These are phyloP conservation scores for Zasmidium cellare DNA, from an alignment of 2,329 filamentous ascomycete species.

Conservation along the genomic window DNA sequence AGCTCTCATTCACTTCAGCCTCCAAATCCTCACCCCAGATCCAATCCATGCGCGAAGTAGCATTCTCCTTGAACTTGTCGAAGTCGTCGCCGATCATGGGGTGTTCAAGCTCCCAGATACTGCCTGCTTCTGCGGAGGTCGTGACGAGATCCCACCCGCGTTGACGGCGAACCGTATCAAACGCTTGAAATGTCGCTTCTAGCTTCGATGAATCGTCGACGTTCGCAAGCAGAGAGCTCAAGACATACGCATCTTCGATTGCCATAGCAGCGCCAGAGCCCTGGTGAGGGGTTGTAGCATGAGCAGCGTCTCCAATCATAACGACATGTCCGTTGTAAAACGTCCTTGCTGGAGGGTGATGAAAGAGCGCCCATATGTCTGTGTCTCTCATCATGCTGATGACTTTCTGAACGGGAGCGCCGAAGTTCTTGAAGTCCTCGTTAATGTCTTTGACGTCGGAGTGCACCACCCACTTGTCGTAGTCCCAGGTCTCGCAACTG, in stretches of 20 bases:
- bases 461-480: constrained; percentile 9
- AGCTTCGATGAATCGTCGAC: not conserved
- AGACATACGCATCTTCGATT: constrained; percentile 31
- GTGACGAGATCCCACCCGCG: constrained; percentile 5
- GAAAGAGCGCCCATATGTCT: constrained; percentile 35
- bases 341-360: constrained; percentile 40
- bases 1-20: not conserved
- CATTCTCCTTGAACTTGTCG: constrained; percentile 1
- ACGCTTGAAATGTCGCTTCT: constrained; percentile 1
- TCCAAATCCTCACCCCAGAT: constrained; percentile 9
- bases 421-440: constrained; percentile 13
- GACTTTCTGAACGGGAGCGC: constrained; percentile 14
- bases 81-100: not conserved
- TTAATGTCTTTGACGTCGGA: not conserved
- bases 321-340: constrained; percentile 41
- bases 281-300: constrained; percentile 43
- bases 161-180: constrained; percentile 4
- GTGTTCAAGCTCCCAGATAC: constrained; percentile 8
- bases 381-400: constrained; percentile 18
- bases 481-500: constrained; percentile 21
- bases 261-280: constrained; percentile 33
- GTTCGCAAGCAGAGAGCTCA: not conserved
- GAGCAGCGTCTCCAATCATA: constrained; percentile 46
- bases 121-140: constrained; percentile 2
- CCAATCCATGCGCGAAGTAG: not conserved